A percentile compares a stretch with the other conserved stretches of the same genome.
phyloP scores from a whole-genome alignment of 768 basidiomycete species.

The Psilocybe sp. region DNA sequence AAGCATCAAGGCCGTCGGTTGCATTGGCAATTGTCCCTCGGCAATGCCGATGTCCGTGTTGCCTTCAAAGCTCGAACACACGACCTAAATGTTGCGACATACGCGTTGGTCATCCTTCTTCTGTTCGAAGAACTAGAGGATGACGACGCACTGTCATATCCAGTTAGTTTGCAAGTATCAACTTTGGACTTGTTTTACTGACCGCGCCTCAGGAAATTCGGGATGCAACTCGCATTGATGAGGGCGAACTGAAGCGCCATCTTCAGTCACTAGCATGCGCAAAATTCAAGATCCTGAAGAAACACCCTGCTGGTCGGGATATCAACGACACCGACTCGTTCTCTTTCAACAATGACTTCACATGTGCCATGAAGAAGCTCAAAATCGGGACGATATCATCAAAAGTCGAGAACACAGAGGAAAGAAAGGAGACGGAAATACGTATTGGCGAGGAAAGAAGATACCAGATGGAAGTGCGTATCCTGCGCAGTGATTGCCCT shows the following conservation, averaged over 20 bases:
- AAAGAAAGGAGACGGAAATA: conserved; percentile 86
- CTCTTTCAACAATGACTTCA: conserved; percentile 84
- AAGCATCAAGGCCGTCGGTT: conserved; percentile 87
- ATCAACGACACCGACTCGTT: conserved; percentile 76
- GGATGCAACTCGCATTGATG: conserved; percentile 67
- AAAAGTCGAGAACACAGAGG: conserved; percentile 82
- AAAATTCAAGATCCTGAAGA: conserved; percentile 89
- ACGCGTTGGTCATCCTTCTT: conserved; percentile 81
- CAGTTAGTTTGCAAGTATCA: conserved; percentile 41
- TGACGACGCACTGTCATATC: conserved; percentile 72
- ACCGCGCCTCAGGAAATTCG: conserved; percentile 69
- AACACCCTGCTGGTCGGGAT: conserved; percentile 86
- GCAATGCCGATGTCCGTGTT: conserved; percentile 86
- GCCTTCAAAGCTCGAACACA: conserved; percentile 77
- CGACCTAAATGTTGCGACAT: conserved; percentile 91
- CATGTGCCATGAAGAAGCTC: conserved; percentile 80
- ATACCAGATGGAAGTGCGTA: conserved; percentile 82
- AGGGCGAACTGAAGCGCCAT: conserved; percentile 82
- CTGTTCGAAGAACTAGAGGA: conserved; percentile 76
- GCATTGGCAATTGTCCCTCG: conserved; percentile 89
- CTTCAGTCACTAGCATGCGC: conserved; percentile 95
- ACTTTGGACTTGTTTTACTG: not conserved
- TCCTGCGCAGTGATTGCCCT: conserved; percentile 11
- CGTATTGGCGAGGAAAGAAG: conserved; percentile 90
- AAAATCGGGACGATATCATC: conserved; percentile 90